Percentiles rank a stretch among this genome's conserved stretches.
phyloP scores from a whole-genome alignment of 1,284 basidiomycete genomes.

The Fomitopsis schrenkii region DNA sequence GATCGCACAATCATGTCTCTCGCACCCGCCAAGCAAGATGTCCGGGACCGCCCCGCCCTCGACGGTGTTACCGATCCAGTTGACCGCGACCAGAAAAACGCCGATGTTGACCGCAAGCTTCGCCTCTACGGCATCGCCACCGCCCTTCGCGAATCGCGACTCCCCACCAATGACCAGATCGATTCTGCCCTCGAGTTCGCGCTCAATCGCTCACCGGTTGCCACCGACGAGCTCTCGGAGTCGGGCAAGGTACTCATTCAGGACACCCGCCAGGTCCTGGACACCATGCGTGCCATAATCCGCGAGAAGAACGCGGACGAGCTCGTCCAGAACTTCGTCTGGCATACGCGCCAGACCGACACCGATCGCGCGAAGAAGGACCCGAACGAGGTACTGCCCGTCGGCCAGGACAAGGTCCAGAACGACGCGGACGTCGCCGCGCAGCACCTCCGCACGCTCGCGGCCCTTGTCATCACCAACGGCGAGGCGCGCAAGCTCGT shows the following conservation, averaged over 20 bases:
- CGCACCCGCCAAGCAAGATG: slow-evolving; percentile 53
- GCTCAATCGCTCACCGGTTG: slow-evolving; percentile 60
- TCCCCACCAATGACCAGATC: slow-evolving; percentile 81
- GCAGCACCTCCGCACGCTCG: slow-evolving; percentile 79
- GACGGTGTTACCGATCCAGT: slow-evolving; percentile 55
- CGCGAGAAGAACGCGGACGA: slow-evolving; percentile 85
- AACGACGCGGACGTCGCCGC: slow-evolving; percentile 65
- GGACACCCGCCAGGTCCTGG: slow-evolving; percentile 70
- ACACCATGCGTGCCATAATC: slow-evolving; percentile 68
- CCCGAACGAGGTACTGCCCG: slow-evolving; percentile 41
- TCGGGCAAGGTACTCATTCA: slow-evolving; percentile 76
- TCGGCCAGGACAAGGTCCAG: slow-evolving; percentile 51
- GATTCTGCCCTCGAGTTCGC: slow-evolving; percentile 71
- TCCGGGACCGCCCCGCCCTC: slow-evolving; percentile 47
- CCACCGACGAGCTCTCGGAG: slow-evolving; percentile 61
- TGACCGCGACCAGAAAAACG: slow-evolving; percentile 47
- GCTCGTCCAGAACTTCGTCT: slow-evolving; percentile 84
- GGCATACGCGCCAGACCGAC: slow-evolving; percentile 64
- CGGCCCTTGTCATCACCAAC: slow-evolving; percentile 84
- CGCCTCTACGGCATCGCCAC: slow-evolving; percentile 74
- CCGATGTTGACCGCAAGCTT: slow-evolving; percentile 66
- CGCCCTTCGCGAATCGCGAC: slow-evolving; percentile 73
- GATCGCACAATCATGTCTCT: slow-evolving; percentile 49
- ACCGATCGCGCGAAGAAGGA: slow-evolving; percentile 38
- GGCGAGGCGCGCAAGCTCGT: slow-evolving; percentile 89